phyloP scores from a whole-genome alignment of 2,329 filamentous ascomycete genomes.

The Fusarium algeriense region DNA sequence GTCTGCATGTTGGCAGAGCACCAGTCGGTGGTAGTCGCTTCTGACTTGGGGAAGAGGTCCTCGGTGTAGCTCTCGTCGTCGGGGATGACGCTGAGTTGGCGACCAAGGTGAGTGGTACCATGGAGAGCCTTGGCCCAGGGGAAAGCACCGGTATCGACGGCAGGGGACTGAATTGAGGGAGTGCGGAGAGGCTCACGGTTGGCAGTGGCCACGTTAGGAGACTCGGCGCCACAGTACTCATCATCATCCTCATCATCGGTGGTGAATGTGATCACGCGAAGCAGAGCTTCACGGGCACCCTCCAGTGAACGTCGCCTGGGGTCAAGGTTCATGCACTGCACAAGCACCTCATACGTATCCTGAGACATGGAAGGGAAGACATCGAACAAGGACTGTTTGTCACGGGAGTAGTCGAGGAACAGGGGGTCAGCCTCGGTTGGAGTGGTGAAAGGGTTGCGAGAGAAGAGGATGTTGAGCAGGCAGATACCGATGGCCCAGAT shows the following conservation, averaged over 20 bases:
- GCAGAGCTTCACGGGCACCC: conserved; percentile 81
- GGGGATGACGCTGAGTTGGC: conserved; percentile 88
- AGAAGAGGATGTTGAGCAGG: conserved; percentile 95
- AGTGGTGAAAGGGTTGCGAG: conserved; percentile 93
- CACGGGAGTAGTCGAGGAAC: conserved; percentile 91
- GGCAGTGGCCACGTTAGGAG: conserved; percentile 81
- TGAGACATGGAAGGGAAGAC: conserved; percentile 99
- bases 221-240: conserved; percentile 90
- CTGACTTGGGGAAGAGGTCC: conserved; percentile 86
- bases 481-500: conserved; percentile 98
- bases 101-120: conserved; percentile 77
- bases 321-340: conserved; percentile 90
- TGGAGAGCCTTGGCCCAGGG: conserved; percentile 95
- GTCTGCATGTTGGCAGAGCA: conserved; percentile 81
- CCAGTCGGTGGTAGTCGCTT: conserved; percentile 78
- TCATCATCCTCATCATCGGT: conserved; percentile 91
- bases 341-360: conserved; percentile 95
- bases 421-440: conserved; percentile 91
- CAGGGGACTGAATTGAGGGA: conserved; percentile 91
- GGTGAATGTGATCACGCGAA: conserved; percentile 89
- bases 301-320: conserved; percentile 87
- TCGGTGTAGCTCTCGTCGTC: conserved; percentile 84
- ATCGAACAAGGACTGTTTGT: conserved; percentile 96
- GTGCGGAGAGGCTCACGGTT: conserved; percentile 96
- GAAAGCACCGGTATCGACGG: conserved; percentile 84